Evolutionary conservation across 2,329 filamentous ascomycete species (phyloP), one percentile per base, ranked within the genome.

Genomic region (Fusarium goolgardi): DNA sequence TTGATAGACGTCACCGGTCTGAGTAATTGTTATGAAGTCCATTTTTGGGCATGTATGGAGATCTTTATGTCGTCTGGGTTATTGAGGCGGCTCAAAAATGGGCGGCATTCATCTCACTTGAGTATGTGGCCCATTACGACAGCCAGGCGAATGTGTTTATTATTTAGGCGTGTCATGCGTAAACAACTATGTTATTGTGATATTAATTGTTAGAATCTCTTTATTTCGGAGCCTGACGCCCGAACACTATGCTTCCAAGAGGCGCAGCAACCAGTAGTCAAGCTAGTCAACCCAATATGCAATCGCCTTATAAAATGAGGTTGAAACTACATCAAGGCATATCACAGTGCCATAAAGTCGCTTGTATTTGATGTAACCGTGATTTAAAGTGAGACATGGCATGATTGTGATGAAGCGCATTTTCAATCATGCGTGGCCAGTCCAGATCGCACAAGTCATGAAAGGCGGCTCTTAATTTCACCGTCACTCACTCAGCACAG

Each of bases 381-480:
- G 29, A 65, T 66, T 62, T 29, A 39, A 52, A 40, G 18, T 32
- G 20, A 21, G 27, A 50, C 49, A 62, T 47, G 40, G n/a, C 34
- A 45, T 20, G 21, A 39, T 31, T 45, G 31, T 59, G 35, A 45
- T 59, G 34, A 39, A 35, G 37, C 37, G 46, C 46, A 65, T 37
- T 54, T 64, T 64, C 61, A 64, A 65, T 49, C 54, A 64, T 49
- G 46, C 41, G 31, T 64, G 35, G 46, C 46, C 60, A 64, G 46
- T 65, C 46, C 29, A 39, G 34, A 44, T 31, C 57, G 61, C 43
- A 59, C 60, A 65, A 49, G 31, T 44, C 59, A 64, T 25, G 23
- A 39, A n/a, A 54, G 35, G 46, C 52, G 40, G 59, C 52, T 64
- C 50, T 64, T 31, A 52, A 59, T 34, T 46, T 64, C 45, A 53